These are phyloP conservation scores for Platanus orientalis DNA, from an alignment of 164 flowering plant species.

Conservation along the genomic window DNA sequence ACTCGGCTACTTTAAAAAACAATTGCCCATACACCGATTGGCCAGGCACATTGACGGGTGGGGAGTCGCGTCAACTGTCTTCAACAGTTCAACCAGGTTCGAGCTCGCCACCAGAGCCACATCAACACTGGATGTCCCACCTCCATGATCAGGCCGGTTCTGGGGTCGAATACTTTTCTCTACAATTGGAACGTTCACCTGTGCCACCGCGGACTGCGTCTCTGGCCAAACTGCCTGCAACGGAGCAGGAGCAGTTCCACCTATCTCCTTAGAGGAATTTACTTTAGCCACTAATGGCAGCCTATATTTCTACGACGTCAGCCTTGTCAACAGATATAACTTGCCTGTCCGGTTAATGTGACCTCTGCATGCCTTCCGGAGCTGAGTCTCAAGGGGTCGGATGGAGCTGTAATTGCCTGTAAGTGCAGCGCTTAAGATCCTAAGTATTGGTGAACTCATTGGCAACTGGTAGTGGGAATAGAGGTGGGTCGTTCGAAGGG, in stretches of 20 bases:
- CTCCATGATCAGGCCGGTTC: constrained; percentile 36
- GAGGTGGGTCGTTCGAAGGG: too few species aligned
- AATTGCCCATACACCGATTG: constrained; percentile 32
- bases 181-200: constrained; percentile 18
- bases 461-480: too few species aligned
- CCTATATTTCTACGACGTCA: constrained; percentile 29
- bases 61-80: constrained; percentile 11
- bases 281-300: constrained; percentile 16
- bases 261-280: constrained; percentile 36
- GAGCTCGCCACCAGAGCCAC: constrained; percentile 19
- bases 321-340: constrained; percentile 42
- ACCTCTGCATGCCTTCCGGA: constrained; percentile 20
- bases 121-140: constrained; percentile 7
- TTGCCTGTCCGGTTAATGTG: constrained; percentile 13
- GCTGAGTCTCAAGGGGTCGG: constrained; percentile 6
- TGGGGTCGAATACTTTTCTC: constrained; percentile 41
- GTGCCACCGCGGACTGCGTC: constrained; percentile 36
- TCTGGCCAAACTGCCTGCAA: constrained; percentile 26
- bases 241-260: constrained; percentile 34
- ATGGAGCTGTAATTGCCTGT: constrained; percentile 21
- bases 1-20: constrained; percentile 23
- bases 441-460: constrained; percentile 27
- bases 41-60: constrained; percentile 33
- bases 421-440: constrained; percentile 22
- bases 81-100: constrained; percentile 31